Conservation (phyloP, 179 eudicot species). For the Silene coronaria region DNA sequence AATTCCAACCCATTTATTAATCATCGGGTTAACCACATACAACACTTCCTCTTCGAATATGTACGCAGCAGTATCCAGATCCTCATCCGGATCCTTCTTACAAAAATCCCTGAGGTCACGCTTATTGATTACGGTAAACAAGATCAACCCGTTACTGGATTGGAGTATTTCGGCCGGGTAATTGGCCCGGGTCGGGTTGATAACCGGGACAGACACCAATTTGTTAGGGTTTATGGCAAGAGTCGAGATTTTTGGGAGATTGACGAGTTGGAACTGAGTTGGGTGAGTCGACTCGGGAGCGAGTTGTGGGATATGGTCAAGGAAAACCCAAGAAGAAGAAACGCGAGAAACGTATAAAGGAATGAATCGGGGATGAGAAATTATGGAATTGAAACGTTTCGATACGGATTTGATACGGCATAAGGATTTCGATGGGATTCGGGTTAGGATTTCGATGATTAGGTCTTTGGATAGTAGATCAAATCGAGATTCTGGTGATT, state of each 20-base stretch:
- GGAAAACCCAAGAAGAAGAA: not conserved
- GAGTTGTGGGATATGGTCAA: slow-evolving; percentile 3
- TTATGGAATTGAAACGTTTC: slow-evolving; percentile 10
- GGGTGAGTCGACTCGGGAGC: not conserved
- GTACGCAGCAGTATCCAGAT: not conserved
- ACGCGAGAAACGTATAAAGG: not conserved
- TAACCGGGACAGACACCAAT: not conserved
- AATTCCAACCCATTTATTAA: not conserved
- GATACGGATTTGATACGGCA: slow-evolving; percentile 25
- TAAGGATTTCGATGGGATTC: slow-evolving; percentile 17
- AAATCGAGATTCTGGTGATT: no score
- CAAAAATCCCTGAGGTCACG: no score
- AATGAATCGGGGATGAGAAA: slow-evolving; percentile 10
- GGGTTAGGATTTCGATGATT: slow-evolving; percentile 17
- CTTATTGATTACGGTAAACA: no score
- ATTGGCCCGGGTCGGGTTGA: not conserved
- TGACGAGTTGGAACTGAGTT: not conserved
- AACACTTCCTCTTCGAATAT: not conserved
- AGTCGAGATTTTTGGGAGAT: not conserved
- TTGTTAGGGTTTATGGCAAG: not conserved
- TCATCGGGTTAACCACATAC: slow-evolving; percentile 4
- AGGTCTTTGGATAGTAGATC: not conserved
- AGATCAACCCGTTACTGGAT: not conserved
- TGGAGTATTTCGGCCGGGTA: not conserved
- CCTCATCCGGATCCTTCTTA: not conserved